Conservation (phyloP, 257 asterid genomes). For the Cruciata laevipes region DNA sequence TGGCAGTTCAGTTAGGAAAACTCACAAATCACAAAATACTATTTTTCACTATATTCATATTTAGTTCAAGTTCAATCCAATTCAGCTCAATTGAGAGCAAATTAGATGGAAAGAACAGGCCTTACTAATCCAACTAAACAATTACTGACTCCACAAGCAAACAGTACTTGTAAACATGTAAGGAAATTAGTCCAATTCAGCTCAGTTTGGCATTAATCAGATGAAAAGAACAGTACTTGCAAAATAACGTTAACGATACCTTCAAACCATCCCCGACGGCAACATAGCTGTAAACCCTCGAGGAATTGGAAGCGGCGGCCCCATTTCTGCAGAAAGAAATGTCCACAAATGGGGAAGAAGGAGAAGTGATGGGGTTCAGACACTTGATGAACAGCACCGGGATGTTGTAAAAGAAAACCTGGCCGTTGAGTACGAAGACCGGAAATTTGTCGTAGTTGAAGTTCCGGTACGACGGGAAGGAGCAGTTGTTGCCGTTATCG, state of each 20-base stretch:
- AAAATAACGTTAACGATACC: not conserved
- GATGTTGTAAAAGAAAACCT: not conserved
- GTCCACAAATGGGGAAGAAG: slow-evolving; percentile 27
- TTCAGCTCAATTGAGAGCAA: too few species aligned
- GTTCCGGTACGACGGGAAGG: slow-evolving; percentile 28
- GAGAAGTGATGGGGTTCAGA: slow-evolving; percentile 23
- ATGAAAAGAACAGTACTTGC: too few species aligned
- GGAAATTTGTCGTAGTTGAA: slow-evolving; percentile 5
- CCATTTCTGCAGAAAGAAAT: slow-evolving; percentile 31
- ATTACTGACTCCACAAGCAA: too few species aligned
- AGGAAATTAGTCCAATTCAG: too few species aligned
- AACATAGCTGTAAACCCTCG: slow-evolving; percentile 28
- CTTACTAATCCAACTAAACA: too few species aligned
- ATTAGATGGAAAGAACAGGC: too few species aligned
- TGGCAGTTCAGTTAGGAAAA: too few species aligned
- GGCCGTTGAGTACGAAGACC: slow-evolving; percentile 11
- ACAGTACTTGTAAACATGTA: too few species aligned
- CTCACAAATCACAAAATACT: too few species aligned
- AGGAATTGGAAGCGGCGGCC: slow-evolving; percentile 18
- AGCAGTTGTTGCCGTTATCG: slow-evolving; percentile 19
- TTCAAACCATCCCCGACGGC: slow-evolving; percentile 15
- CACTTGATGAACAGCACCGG: slow-evolving; percentile 31
- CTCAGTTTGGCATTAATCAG: too few species aligned
- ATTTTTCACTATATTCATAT: too few species aligned
- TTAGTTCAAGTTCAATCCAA: too few species aligned